Percentiles rank a stretch among this genome's conserved stretches.
Evolutionary conservation across 106 monocot genomes (phyloP).

Genomic region (Xerophyta viscosa): DNA sequence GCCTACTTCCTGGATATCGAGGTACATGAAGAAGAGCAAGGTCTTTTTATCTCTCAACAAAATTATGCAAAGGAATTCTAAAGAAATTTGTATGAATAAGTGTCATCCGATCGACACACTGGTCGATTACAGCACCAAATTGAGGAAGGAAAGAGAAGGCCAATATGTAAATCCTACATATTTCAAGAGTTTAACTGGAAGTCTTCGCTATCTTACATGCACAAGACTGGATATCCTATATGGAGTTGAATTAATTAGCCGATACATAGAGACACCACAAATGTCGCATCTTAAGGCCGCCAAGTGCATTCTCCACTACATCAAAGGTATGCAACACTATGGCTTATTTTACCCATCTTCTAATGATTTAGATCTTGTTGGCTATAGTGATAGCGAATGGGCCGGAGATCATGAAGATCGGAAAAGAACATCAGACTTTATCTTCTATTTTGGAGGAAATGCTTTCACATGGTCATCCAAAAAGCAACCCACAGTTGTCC

Average conservation of each 20-base stretch:
- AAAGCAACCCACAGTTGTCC: background rate
- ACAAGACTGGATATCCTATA: background rate
- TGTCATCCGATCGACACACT: background rate
- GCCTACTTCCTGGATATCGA: background rate
- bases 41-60: background rate
- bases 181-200: background rate
- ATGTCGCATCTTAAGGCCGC: background rate
- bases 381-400: background rate
- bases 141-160: background rate
- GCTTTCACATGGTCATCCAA: background rate
- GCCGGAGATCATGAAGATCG: background rate
- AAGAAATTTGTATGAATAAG: background rate
- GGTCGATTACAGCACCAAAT: background rate
- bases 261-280: background rate
- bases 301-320: background rate
- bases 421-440: background rate
- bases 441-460: background rate
- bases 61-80: background rate
- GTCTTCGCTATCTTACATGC: background rate
- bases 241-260: background rate
- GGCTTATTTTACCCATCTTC: background rate
- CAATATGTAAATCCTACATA: background rate
- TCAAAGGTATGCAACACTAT: background rate
- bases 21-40: background rate
- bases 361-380: background rate